Percentiles rank a stretch among this genome's conserved stretches.
Conservation (phyloP, 1,284 basidiomycete genomes). For the Ceratobasidium sp. region DNA sequence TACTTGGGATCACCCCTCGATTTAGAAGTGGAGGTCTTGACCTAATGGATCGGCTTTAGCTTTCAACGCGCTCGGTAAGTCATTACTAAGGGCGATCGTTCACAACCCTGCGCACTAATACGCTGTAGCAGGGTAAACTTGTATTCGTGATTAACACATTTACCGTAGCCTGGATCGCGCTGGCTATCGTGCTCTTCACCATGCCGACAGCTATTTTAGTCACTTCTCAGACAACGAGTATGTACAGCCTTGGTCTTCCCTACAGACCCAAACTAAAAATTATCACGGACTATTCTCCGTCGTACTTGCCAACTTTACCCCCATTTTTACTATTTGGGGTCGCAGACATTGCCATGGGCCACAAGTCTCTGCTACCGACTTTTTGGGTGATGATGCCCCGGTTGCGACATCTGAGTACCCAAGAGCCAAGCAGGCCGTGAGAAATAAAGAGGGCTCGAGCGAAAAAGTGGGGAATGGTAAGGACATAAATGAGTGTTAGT, state of each 20-base stretch:
- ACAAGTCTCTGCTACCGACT: conserved; percentile 40
- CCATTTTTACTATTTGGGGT: conserved; percentile 48
- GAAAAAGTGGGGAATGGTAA: not conserved
- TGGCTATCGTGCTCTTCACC: conserved; percentile 54
- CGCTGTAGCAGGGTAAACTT: conserved; percentile 45
- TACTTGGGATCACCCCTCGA: conserved; percentile 46
- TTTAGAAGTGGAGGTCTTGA: not conserved
- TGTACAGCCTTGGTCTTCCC: conserved; percentile 27
- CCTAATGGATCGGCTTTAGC: conserved; percentile 37
- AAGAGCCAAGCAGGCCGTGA: not conserved
- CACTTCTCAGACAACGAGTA: conserved; percentile 52
- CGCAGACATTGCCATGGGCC: conserved; percentile 48
- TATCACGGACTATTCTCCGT: conserved; percentile 48
- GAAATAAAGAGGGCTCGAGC: conserved; percentile 13
- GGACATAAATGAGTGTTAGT: not conserved
- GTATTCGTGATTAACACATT: conserved; percentile 51
- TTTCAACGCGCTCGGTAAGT: conserved; percentile 48
- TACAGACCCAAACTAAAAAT: not conserved
- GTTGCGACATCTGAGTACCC: conserved; percentile 14
- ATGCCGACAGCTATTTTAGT: conserved; percentile 53
- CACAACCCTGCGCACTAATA: not conserved
- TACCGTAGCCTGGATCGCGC: conserved; percentile 52
- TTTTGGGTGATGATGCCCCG: conserved; percentile 23
- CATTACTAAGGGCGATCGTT: not conserved
- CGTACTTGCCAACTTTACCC: conserved; percentile 49